phyloP scores from a whole-genome alignment of 148 eudicot species.

The Vaccinium vitisidaea region DNA sequence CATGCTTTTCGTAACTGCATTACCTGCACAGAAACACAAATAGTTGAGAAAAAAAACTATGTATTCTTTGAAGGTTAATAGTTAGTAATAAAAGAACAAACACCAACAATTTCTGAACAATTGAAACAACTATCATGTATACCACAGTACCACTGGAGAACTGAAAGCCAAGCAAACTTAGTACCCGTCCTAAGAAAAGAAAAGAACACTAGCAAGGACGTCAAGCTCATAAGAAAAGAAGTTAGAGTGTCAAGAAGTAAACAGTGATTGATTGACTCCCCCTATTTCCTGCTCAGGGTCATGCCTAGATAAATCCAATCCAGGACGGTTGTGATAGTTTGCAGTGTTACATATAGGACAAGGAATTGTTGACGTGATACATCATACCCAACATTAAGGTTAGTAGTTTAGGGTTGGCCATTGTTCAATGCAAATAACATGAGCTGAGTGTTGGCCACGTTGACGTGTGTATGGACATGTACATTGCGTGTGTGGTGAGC shows the following conservation, averaged over 20 bases:
- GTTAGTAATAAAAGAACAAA: background rate
- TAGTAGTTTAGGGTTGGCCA: background rate
- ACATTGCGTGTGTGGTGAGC: background rate
- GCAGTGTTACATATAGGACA: background rate
- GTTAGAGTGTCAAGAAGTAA: background rate
- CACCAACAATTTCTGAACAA: background rate
- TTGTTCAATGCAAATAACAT: background rate
- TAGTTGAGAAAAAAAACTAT: background rate
- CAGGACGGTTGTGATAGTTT: background rate
- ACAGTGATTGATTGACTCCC: background rate
- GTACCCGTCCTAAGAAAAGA: background rate
- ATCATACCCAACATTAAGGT: background rate
- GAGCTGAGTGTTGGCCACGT: background rate
- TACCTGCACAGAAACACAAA: conserved; percentile 46
- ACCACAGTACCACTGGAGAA: background rate
- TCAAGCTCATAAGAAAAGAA: background rate
- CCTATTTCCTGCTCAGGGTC: background rate
- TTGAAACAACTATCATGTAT: background rate
- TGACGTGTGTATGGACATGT: background rate
- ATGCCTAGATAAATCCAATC: background rate
- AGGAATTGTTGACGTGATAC: background rate
- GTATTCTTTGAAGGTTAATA: conserved; percentile 3
- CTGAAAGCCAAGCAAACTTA: background rate
- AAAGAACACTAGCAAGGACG: background rate
- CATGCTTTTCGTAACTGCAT: conserved; percentile 92